Evolutionary conservation across 257 asterid genomes (phyloP).

Genomic region (Leptodermis oblonga): DNA sequence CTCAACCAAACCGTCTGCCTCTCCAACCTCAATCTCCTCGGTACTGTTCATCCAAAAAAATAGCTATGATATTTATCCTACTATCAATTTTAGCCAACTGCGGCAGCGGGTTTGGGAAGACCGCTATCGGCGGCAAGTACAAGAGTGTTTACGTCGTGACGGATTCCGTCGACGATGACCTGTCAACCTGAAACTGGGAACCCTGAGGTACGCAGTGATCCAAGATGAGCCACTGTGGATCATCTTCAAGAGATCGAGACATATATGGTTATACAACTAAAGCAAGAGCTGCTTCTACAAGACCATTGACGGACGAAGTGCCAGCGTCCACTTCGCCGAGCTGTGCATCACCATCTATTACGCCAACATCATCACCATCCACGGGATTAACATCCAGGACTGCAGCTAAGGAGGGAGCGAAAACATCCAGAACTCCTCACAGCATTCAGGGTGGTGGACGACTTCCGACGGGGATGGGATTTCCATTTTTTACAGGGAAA

Average conservation of each 20-base stretch:
- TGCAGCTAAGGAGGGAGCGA: constrained; percentile 50
- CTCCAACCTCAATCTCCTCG: no score
- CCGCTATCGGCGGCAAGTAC: constrained; percentile 54
- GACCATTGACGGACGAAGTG: constrained; percentile 79
- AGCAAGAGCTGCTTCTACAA: constrained; percentile 58
- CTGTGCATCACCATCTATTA: constrained; percentile 67
- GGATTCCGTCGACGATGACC: constrained; percentile 57
- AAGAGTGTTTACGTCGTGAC: constrained; percentile 67
- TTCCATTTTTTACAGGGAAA: constrained; percentile 43
- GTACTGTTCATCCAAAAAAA: no score
- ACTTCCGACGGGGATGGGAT: constrained; percentile 71
- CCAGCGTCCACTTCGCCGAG: constrained; percentile 62
- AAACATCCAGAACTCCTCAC: constrained; percentile 51
- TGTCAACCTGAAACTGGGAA: constrained; percentile 61
- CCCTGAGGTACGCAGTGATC: constrained; percentile 69
- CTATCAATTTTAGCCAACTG: constrained; percentile 79
- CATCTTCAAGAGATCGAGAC: constrained; percentile 50
- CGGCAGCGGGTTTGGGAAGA: constrained; percentile 72
- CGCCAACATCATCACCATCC: constrained; percentile 50
- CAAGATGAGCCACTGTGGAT: constrained; percentile 78
- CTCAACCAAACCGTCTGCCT: no score
- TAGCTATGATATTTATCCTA: no score
- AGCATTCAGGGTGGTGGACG: constrained; percentile 61
- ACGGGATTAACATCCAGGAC: constrained; percentile 70
- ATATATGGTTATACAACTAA: constrained; percentile 65